These are phyloP conservation scores for Melanogaster broomeanus DNA, from an alignment of 768 basidiomycete genomes.

Conservation along the genomic window DNA sequence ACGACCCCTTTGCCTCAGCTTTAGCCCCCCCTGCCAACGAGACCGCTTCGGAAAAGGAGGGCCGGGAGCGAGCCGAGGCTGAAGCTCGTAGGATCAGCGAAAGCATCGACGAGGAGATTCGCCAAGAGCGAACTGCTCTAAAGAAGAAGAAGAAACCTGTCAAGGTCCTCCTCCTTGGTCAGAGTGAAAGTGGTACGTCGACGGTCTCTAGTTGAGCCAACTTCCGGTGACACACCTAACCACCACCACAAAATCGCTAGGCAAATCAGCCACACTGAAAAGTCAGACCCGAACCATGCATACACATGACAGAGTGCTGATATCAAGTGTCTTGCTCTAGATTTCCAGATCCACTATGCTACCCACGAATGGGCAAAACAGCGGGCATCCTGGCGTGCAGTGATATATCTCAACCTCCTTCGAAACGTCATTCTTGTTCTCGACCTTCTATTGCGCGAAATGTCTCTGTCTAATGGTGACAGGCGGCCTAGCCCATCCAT, in stretches of 20 bases:
- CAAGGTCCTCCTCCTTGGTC: slow-evolving; percentile 74
- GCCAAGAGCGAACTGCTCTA: slow-evolving; percentile 55
- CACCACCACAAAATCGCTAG: slow-evolving; percentile 15
- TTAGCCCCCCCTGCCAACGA: slow-evolving; percentile 69
- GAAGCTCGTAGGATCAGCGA: slow-evolving; percentile 68
- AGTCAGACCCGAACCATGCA: slow-evolving; percentile 42
- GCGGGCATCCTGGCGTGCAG: slow-evolving; percentile 68
- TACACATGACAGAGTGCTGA: neutral
- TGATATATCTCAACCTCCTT: slow-evolving; percentile 79
- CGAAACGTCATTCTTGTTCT: slow-evolving; percentile 69
- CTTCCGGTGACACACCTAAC: slow-evolving; percentile 5
- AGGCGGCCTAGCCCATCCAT: slow-evolving; percentile 18
- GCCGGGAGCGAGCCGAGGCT: slow-evolving; percentile 60
- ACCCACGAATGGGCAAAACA: slow-evolving; percentile 70
- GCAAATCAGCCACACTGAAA: slow-evolving; percentile 80
- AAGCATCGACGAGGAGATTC: slow-evolving; percentile 74
- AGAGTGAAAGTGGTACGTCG: slow-evolving; percentile 64
- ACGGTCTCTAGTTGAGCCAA: neutral
- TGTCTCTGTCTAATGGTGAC: slow-evolving; percentile 39
- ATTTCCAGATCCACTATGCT: slow-evolving; percentile 78
- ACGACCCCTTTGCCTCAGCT: slow-evolving; percentile 63
- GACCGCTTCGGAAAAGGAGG: slow-evolving; percentile 52
- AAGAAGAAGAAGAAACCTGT: slow-evolving; percentile 69
- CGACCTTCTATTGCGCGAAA: slow-evolving; percentile 56
- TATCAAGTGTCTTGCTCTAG: slow-evolving; percentile 29